Base-by-base conservation (phyloP, 2,329 filamentous ascomycete species). In the Fusarium sp. region DNA sequence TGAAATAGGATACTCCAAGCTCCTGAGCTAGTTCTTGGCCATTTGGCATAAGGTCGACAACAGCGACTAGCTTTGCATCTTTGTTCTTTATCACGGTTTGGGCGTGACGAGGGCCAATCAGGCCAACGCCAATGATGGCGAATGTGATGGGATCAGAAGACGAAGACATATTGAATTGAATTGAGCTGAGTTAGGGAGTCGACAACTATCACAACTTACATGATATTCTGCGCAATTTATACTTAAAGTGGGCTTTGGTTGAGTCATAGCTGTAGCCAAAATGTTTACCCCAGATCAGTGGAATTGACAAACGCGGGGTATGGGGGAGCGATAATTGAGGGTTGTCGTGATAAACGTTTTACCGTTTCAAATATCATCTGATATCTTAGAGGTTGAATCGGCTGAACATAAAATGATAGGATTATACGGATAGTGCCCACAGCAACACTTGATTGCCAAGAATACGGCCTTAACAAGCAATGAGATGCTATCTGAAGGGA, bases 21-120 rank as follows among this genome's bases (percentile, higher is more conserved):
- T 75, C 69, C 6, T 60, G 39, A 5, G 76, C 75, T 3, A 77
- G 31, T 3, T 35, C 41, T 12, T 55, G 52, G 1, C 66, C 75
- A 15, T 55, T 57, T 16, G 72, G 71, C 46, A 66, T 73, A 13
- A 73, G 66, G 31, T 79, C 77, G 26, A 80, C 75, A 16, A 80
- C 66, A 56, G 76, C 77, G 3, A 71, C 62, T 7, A 80, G 72
- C 6, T 69, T 55, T 16, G 74, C 60, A 11, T 69, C 39, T 3
- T 42, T 49, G 42, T 71, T 74, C 18, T 67, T 44, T 4, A 66
- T 53, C 5, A 80, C 72, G 3, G 76, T 75, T 21, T 42, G 63
- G n/a, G 77, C 77, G 23, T 79, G 78, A 1, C 74, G 72, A 3
- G 77, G 77, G 2, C 77, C 76, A 29, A 79, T 77, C 1, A 75